Evolutionary conservation across 192 early-diverging fungal species (phyloP).

Genomic region (Neocallimastix lanati): DNA sequence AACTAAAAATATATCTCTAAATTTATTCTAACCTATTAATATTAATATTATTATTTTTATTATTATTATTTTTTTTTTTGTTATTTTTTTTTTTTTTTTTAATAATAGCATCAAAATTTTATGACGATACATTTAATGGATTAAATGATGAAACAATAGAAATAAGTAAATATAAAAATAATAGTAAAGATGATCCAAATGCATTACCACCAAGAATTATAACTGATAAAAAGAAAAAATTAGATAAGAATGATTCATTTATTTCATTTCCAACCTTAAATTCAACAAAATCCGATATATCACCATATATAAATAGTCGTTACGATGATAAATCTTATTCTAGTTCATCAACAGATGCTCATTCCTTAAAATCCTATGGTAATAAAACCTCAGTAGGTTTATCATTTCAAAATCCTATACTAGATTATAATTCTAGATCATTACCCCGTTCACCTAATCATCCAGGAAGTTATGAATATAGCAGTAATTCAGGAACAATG

Average conservation of each 20-base stretch:
- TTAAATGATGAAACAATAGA: not conserved
- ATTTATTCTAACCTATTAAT: too few species aligned
- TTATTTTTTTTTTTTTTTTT: too few species aligned
- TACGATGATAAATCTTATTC: not conserved
- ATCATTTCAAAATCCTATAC: not conserved
- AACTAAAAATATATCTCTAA: too few species aligned
- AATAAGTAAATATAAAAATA: not conserved
- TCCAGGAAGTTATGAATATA: not conserved
- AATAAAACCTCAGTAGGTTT: not conserved
- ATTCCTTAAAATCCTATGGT: not conserved
- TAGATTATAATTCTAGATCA: not conserved
- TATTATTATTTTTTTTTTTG: too few species aligned
- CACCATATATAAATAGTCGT: not conserved
- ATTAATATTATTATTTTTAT: too few species aligned
- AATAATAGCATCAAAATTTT: not conserved
- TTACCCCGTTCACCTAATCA: not conserved
- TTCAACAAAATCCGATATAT: not conserved
- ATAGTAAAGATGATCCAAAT: not conserved
- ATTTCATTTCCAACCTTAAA: not conserved
- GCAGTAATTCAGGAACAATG: not conserved
- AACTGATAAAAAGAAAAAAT: not conserved
- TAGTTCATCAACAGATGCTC: not conserved
- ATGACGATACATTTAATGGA: not conserved
- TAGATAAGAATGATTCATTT: not conserved
- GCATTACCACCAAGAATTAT: not conserved